A percentile compares a stretch with the other conserved stretches of the same genome.
Evolutionary conservation across 148 eudicot genomes (phyloP).

Genomic region (Silene uniflora): DNA sequence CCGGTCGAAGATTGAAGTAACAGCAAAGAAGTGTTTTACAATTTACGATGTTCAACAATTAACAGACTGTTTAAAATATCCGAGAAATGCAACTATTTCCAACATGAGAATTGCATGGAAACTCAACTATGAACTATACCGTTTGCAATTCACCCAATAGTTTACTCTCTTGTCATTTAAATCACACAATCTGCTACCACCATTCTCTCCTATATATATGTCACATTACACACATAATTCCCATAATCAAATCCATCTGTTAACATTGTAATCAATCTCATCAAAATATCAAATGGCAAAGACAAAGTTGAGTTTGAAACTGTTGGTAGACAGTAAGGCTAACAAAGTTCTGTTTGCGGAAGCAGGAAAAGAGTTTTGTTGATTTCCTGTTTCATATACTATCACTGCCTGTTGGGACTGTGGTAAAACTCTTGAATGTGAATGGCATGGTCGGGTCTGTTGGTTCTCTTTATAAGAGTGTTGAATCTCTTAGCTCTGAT

Average conservation of each 20-base stretch:
- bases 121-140: neutral
- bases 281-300: neutral
- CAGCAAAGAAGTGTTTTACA: neutral
- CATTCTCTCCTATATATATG: neutral
- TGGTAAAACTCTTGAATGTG: constrained; percentile 8
- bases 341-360: constrained; percentile 34
- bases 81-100: neutral
- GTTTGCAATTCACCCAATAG: neutral
- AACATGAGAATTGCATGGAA: neutral
- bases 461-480: constrained; percentile 15
- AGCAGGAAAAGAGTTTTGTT: constrained; percentile 33
- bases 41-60: neutral
- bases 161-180: neutral
- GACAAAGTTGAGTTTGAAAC: constrained; percentile 22
- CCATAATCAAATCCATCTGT: neutral
- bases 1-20: neutral
- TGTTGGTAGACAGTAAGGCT: constrained; percentile 23
- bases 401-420: constrained; percentile 26
- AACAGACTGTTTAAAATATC: neutral
- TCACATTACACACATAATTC: neutral
- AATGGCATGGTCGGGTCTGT: constrained; percentile 24
- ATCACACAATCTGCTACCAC: neutral
- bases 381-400: constrained; percentile 35
- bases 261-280: too few species aligned
- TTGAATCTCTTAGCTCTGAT: constrained; percentile 15